These are phyloP conservation scores for Teunomyces cretensis DNA, from an alignment of 805 yeast species.

Conservation along the genomic window DNA sequence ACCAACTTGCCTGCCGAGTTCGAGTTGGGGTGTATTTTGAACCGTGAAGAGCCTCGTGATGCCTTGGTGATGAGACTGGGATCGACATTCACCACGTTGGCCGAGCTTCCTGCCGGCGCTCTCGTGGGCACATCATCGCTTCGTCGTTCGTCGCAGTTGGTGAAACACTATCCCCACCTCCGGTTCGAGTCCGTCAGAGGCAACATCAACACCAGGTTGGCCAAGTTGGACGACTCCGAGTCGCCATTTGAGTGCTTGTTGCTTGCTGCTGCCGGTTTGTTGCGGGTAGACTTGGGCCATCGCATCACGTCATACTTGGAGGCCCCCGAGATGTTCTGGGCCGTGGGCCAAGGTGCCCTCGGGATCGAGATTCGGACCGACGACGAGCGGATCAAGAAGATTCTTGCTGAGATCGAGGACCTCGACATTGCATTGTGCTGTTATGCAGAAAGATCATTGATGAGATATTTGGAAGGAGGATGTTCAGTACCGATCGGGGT, in stretches of 20 bases:
- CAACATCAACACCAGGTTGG: conserved; percentile 68
- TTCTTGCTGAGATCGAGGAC: conserved; percentile 68
- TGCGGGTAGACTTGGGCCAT: conserved; percentile 66
- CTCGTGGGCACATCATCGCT: conserved; percentile 94
- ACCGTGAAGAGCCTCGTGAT: conserved; percentile 91
- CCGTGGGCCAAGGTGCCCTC: conserved; percentile 98
- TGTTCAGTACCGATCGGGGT: conserved; percentile 98
- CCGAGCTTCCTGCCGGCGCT: conserved; percentile 79
- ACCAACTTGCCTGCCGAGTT: conserved; percentile 88
- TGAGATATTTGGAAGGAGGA: conserved; percentile 93
- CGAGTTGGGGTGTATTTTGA: conserved; percentile 80
- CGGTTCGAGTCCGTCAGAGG: conserved; percentile 86
- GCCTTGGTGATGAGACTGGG: conserved; percentile 75
- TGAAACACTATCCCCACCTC: conserved; percentile 73
- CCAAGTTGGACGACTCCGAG: conserved; percentile 72
- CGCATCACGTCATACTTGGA: conserved; percentile 74
- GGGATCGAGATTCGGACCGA: conserved; percentile 84
- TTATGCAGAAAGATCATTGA: conserved; percentile 80
- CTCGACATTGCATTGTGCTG: conserved; percentile 69
- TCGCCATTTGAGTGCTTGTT: conserved; percentile 71
- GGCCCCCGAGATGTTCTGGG: conserved; percentile 83
- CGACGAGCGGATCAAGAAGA: conserved; percentile 56
- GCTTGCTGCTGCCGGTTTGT: conserved; percentile 89
- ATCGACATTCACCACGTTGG: conserved; percentile 61
- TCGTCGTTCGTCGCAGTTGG: conserved; percentile 88